These are phyloP conservation scores for Furcasterigmium furcatum DNA, from an alignment of 2,329 filamentous ascomycete species.

Conservation along the genomic window DNA sequence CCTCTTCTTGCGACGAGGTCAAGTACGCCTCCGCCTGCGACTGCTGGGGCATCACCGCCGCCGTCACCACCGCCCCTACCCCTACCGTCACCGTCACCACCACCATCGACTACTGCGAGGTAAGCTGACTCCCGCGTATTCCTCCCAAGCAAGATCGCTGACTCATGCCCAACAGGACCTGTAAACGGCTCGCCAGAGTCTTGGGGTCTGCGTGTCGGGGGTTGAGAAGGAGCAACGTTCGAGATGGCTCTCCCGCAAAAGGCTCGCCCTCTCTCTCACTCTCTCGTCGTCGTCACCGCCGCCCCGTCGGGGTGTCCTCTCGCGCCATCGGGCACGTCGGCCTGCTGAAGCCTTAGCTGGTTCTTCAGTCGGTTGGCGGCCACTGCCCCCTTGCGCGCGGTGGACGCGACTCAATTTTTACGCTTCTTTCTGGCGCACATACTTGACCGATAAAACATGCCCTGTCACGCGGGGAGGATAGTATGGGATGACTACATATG, in stretches of 20 bases:
- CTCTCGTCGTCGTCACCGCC: neutral
- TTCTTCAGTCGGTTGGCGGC: neutral
- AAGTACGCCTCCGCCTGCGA: slow-evolving; percentile 39
- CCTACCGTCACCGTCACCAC: slow-evolving; percentile 36
- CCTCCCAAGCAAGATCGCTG: neutral
- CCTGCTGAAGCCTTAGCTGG: neutral
- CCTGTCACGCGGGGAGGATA: neutral
- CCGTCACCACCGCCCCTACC: slow-evolving; percentile 34
- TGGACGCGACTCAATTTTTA: neutral
- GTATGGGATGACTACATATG: neutral
- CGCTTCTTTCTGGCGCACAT: neutral
- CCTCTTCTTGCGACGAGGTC: slow-evolving; percentile 28
- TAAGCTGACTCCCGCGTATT: neutral
- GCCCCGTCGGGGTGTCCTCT: neutral
- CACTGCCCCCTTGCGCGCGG: too few species aligned
- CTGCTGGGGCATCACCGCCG: slow-evolving; percentile 40
- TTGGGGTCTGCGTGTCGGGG: neutral
- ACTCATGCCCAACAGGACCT: slow-evolving; percentile 3
- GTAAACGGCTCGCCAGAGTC: slow-evolving; percentile 5
- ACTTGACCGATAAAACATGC: neutral
- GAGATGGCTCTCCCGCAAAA: neutral
- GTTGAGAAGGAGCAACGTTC: neutral
- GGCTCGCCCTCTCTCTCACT: neutral
- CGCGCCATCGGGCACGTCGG: neutral
- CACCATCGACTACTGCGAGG: slow-evolving; percentile 37